Percentiles rank a stretch among this genome's conserved stretches.
Conservation (phyloP, 192 early-diverging fungal genomes). For the Rhizophagus prolifer region DNA sequence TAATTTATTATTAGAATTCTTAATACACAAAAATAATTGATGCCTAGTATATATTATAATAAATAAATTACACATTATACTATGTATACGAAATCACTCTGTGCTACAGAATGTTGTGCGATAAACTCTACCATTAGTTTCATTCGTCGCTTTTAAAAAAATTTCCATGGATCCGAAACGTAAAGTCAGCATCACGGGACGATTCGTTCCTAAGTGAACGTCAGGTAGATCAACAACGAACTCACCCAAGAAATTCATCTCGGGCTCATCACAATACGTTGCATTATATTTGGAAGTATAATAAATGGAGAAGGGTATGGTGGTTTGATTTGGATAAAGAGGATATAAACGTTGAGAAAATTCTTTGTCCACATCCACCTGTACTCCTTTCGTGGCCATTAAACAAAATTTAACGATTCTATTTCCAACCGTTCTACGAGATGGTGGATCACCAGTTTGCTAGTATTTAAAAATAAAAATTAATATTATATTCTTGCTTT, state of each 20-base stretch:
- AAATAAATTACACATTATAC: too few species aligned
- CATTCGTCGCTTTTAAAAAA: too few species aligned
- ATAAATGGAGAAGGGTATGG: neutral
- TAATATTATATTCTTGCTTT: neutral
- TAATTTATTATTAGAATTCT: too few species aligned
- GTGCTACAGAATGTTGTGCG: too few species aligned
- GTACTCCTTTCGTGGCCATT: constrained; percentile 2
- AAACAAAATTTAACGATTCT: constrained; percentile 10
- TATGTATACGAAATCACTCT: too few species aligned
- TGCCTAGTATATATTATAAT: too few species aligned
- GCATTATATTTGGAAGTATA: constrained; percentile 2
- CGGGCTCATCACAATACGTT: neutral
- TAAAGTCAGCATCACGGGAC: neutral
- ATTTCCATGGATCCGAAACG: constrained; percentile 13
- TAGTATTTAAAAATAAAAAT: neutral
- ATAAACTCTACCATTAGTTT: too few species aligned
- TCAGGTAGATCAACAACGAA: constrained; percentile 9
- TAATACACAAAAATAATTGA: too few species aligned
- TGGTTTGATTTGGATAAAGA: neutral
- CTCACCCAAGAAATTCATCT: neutral
- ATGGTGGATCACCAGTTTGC: constrained; percentile 8
- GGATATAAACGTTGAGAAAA: neutral
- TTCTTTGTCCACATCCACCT: constrained; percentile 16
- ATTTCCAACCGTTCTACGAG: neutral
- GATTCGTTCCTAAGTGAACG: constrained; percentile 11